Evolutionary conservation across 306 rosid species (phyloP).

Genomic region (Vicia villosa): DNA sequence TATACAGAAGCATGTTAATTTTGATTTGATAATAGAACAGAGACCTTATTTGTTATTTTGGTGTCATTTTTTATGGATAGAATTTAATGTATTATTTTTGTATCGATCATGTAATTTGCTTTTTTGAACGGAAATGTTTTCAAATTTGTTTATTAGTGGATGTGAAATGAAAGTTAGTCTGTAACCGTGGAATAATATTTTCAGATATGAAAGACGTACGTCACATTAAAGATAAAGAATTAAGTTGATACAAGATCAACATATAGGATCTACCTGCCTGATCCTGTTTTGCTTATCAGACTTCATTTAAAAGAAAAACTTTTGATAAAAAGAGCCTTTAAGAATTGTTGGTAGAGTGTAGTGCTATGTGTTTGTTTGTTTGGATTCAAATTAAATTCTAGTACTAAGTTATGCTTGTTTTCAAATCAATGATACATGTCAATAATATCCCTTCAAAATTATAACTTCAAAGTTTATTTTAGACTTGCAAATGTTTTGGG

Average conservation of each 20-base stretch:
- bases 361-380: too few species aligned
- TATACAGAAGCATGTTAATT: background rate
- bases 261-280: background rate
- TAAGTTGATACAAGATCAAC: background rate
- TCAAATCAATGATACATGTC: too few species aligned
- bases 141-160: background rate
- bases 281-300: background rate
- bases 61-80: background rate
- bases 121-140: background rate
- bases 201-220: background rate
- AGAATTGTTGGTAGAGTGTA: too few species aligned
- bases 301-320: too few species aligned
- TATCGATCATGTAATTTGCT: background rate
- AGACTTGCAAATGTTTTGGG: too few species aligned
- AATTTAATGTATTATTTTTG: background rate
- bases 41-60: background rate
- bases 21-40: background rate
- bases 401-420: too few species aligned
- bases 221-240: background rate
- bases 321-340: too few species aligned
- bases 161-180: slow-evolving; percentile 1
- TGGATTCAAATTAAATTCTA: too few species aligned
- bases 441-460: too few species aligned
- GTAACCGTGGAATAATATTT: background rate
- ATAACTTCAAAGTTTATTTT: too few species aligned